These are phyloP conservation scores for Cladosporium sphaerospermum DNA, from an alignment of 2,329 filamentous ascomycete species.

Conservation along the genomic window DNA sequence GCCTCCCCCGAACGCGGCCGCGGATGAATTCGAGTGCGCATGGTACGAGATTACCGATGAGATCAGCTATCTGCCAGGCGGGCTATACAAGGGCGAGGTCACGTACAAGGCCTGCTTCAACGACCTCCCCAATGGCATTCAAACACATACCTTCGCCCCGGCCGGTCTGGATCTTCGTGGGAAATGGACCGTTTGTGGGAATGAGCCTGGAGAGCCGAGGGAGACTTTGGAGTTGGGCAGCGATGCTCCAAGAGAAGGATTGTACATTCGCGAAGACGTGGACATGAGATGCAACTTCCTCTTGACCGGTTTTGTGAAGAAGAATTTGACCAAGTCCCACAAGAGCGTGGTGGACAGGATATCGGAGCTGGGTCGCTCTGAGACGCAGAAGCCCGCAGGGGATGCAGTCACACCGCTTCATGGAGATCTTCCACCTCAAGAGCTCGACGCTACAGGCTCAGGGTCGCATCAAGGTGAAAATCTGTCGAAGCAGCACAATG, in stretches of 20 bases:
- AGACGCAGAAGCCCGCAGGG: too few relatives aligned
- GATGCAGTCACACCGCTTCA: too few relatives aligned
- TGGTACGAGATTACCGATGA: conserved; percentile 80
- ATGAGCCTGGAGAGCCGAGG: conserved; percentile 61
- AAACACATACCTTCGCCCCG: conserved; percentile 79
- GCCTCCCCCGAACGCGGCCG: conserved; percentile 58
- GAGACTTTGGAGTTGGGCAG: conserved; percentile 58
- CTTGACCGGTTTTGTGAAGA: conserved; percentile 71
- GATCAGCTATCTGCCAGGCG: conserved; percentile 67
- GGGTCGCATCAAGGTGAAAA: too few relatives aligned
- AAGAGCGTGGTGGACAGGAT: conserved; percentile 51
- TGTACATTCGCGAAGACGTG: conserved; percentile 82
- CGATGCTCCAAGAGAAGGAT: conserved; percentile 57
- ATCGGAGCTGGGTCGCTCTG: background rate
- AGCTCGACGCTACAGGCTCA: too few relatives aligned
- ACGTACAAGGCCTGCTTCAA: conserved; percentile 77
- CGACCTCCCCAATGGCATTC: conserved; percentile 63
- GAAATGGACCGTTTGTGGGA: conserved; percentile 71
- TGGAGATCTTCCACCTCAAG: too few relatives aligned
- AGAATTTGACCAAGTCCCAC: conserved; percentile 73
- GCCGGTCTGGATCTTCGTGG: conserved; percentile 72
- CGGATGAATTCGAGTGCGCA: conserved; percentile 61
- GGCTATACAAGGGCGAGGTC: conserved; percentile 58
- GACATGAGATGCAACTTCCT: conserved; percentile 75
- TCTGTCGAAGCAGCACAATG: too few relatives aligned